Evolutionary conservation across 495 filamentous ascomycete species (phyloP), one percentile per base, ranked within the genome.

Genomic region (Hypoxylon cercidicola): DNA sequence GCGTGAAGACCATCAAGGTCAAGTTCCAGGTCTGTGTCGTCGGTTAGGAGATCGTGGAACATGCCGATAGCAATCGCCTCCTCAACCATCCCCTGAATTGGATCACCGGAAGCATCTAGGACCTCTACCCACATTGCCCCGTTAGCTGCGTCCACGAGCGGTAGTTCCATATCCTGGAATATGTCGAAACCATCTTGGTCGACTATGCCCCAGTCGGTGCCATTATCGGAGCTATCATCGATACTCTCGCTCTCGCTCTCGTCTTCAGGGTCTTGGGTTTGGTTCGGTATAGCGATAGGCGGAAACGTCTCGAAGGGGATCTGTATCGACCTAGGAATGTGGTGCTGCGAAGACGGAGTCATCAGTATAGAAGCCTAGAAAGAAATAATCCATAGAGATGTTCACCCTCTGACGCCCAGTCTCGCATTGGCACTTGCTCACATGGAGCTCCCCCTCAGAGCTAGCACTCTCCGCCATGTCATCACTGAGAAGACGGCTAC

Each of bases 321-420:
- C 2, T 39, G 11, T 18, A 58, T 39, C 3, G 62, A 64, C 16
- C 15, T 19, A 0, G 47, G 23, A 37, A 67, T 39, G 20, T 47
- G 64, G 41, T 69, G 61, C 71, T 73, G 47, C 4, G 12, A 19
- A 9, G 23, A 47, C 21, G 19, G 40, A 41, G 48, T 71, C 37
- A 71, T 55, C 16, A 69, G 18, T 7, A 15, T 9, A 7, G 0
- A n/a, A 23, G 10, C 35, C 18, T n/a, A 20, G 45, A 51, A 30
- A 46, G 10, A 25, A 8, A 3, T 43, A 13, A 44, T 44, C n/a
- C 18, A 16, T n/a, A 55, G 10, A 12, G 20, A 44, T 25, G 45
- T 62, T 64, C 52, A 74, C 71, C 20, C 71, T 69, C 60, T 72
- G 55, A 59, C 65, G 71, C 40, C 62, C 71, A 19, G 62, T 67